Base-by-base conservation (phyloP, 495 filamentous ascomycete genomes). In the Platismatia glauca region DNA sequence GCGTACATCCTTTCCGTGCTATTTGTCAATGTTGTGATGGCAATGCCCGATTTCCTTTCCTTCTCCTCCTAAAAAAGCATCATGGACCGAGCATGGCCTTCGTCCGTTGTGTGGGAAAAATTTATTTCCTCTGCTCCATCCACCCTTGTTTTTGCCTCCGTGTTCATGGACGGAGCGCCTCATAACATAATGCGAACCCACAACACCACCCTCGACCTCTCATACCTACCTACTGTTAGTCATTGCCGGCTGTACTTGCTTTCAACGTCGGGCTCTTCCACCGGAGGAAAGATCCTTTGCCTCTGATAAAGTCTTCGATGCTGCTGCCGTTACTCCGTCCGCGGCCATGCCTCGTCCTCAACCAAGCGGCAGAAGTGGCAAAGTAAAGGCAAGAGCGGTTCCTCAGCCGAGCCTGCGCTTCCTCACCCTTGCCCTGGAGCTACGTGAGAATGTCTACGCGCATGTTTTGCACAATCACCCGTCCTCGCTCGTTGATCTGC, bases 391-490 rank as follows among this genome's bases (percentile, higher is more conserved):
- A n/a, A 55, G 33, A 46, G 18, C 18, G 16, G 7, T 18, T 35
- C 39, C 52, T 3, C 53, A 39, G 11, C 31, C 34, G 12, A 18
- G 46, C 39, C 34, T 60, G 16, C 48, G 29, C 27, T 62, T 70
- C 5, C 63, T 68, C 39, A 59, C 37, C 29, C 24, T 68, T 9
- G 64, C 68, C 43, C 57, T 68, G 18, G 68, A 70, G 57, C 56
- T 70, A 20, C 60, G 68, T 12, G 66, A 70, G 31, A 58, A 60
- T 18, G 61, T 70, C 11, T 70, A 66, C 39, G 20, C 29, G 12
- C 61, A 64, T 22, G 48, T 70, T 24, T 22, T 62, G 18, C 29
- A 37, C 33, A 59, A 62, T 37, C 24, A 48, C 22, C 50, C 64
- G n/a, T 62, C 61, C n/a, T 57, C 64, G 18, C 59, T 70, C 18